phyloP scores from a whole-genome alignment of 1,284 basidiomycete species.

The Melampsora americana region DNA sequence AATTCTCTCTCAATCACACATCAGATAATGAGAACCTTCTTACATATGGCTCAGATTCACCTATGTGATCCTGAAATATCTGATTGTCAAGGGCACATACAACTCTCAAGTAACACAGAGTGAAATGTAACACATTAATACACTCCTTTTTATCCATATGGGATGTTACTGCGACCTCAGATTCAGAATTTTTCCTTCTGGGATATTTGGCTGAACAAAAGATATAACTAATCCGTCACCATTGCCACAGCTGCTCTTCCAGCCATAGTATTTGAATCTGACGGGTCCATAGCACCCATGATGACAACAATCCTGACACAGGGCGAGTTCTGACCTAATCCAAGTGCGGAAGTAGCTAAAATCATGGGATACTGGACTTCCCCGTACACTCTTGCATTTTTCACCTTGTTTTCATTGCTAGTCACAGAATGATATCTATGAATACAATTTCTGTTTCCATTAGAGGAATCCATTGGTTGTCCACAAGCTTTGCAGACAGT shows the following conservation, averaged over 20 bases:
- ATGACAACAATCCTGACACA: background rate
- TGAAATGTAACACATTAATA: background rate
- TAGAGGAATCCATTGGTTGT: background rate
- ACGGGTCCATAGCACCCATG: slow-evolving; percentile 9
- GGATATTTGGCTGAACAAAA: no score
- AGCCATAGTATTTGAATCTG: background rate
- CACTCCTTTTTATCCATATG: slow-evolving; percentile 11
- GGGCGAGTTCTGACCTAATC: slow-evolving; percentile 23
- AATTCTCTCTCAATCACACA: no score
- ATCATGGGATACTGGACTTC: background rate
- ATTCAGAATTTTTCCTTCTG: no score
- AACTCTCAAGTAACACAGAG: background rate
- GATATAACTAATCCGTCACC: no score
- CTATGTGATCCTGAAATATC: no score
- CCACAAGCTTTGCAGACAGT: background rate
- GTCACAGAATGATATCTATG: background rate
- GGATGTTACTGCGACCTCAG: no score
- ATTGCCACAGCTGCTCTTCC: background rate
- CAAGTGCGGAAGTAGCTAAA: slow-evolving; percentile 12
- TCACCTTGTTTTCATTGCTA: background rate
- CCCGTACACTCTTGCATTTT: background rate
- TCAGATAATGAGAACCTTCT: no score
- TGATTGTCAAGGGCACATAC: no score
- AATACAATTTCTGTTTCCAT: background rate
- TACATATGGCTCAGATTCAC: no score